Conservation (phyloP, 164 flowering plant species). For the Vitis riparia region DNA sequence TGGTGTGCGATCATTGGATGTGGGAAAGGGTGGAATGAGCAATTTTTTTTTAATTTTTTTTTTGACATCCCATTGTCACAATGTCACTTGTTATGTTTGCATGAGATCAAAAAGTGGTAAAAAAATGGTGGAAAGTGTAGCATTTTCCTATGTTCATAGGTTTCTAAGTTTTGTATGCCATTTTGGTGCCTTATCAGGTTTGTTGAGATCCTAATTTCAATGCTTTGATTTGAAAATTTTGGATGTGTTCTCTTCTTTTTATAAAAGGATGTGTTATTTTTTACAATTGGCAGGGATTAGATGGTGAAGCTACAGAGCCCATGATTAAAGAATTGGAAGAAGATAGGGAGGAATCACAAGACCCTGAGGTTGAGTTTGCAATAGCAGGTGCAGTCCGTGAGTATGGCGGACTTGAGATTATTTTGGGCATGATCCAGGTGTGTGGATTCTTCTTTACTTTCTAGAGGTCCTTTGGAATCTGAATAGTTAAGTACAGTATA, state of each 20-base stretch:
- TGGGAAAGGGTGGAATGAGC: no score
- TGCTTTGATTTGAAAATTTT: background rate
- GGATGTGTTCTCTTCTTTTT: background rate
- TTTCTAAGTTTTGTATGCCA: background rate
- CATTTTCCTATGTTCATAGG: no score
- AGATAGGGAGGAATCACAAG: slow-evolving; percentile 95
- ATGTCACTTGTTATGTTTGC: no score
- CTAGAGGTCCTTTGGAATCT: background rate
- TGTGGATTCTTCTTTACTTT: slow-evolving; percentile 10
- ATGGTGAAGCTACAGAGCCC: slow-evolving; percentile 99
- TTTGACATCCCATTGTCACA: no score
- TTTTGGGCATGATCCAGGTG: slow-evolving; percentile 94
- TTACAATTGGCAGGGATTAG: slow-evolving; percentile 69
- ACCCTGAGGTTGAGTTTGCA: slow-evolving; percentile 98
- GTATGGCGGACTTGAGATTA: slow-evolving; percentile 87
- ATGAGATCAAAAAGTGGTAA: no score
- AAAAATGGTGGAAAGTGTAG: no score
- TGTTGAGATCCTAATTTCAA: background rate
- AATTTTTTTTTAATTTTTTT: no score
- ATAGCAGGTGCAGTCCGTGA: slow-evolving; percentile 96
- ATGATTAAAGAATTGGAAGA: slow-evolving; percentile 99
- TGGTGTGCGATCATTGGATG: no score
- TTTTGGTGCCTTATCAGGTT: background rate
- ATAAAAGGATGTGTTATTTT: background rate
- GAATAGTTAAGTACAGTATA: no score